Conservation (phyloP, 2,329 filamentous ascomycete species). For the Trichoderma citrinoviride region DNA sequence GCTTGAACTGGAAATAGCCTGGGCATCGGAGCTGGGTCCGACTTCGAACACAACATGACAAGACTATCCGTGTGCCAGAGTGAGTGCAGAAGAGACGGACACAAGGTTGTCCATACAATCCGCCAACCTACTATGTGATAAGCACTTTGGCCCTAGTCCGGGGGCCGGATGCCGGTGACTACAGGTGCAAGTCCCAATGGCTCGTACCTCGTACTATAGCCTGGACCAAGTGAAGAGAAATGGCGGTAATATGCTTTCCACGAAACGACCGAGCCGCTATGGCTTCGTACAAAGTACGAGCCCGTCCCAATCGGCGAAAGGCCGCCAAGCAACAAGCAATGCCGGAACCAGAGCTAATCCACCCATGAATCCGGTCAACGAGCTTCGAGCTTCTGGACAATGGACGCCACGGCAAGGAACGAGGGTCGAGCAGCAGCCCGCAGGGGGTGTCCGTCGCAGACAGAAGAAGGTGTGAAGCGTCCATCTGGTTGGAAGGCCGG, state of each 20-base stretch:
- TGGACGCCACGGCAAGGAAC: slow-evolving; percentile 8
- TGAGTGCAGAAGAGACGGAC: neutral
- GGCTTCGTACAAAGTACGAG: neutral
- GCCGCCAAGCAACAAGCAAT: neutral
- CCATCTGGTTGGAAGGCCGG: neutral
- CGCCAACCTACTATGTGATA: neutral
- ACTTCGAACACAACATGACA: neutral
- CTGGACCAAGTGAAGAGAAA: slow-evolving; percentile 1
- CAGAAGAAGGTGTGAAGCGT: neutral
- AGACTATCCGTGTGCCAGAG: neutral
- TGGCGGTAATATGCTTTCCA: slow-evolving; percentile 16
- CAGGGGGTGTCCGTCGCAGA: slow-evolving; percentile 4
- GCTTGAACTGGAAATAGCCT: neutral
- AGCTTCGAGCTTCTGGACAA: neutral
- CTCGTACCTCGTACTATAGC: neutral
- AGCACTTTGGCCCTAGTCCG: slow-evolving; percentile 15
- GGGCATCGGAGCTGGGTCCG: slow-evolving; percentile 2
- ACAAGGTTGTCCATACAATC: neutral
- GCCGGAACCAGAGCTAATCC: neutral
- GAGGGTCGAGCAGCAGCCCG: neutral
- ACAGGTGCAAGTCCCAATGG: neutral
- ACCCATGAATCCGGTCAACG: neutral
- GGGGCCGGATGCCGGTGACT: slow-evolving; percentile 20
- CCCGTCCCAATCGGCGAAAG: neutral
- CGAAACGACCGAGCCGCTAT: neutral